A percentile compares a stretch with the other conserved stretches of the same genome.
Evolutionary conservation across 495 filamentous ascomycete genomes (phyloP).

Genomic region (Pseudomonodictys pantanalensis): DNA sequence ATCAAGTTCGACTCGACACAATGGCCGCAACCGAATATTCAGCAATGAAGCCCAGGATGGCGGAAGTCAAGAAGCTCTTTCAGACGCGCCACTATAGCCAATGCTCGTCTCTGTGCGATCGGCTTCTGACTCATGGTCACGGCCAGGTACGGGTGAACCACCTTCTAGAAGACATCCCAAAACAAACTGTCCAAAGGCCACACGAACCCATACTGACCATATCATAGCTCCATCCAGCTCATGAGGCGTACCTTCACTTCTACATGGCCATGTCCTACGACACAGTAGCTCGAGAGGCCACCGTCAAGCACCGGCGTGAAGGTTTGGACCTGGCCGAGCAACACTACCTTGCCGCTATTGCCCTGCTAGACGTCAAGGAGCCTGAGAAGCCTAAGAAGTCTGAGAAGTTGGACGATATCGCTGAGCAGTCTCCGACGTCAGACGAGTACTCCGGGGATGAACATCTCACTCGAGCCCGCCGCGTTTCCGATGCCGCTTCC

Average conservation of each 20-base stretch:
- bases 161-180: neutral
- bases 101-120: conserved; percentile 21
- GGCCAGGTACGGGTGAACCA: conserved; percentile 11
- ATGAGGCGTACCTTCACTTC: conserved; percentile 32
- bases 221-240: conserved; percentile 27
- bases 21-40: neutral
- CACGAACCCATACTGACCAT: neutral
- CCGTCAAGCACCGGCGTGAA: conserved; percentile 8
- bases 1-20: conserved; percentile 6
- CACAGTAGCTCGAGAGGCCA: conserved; percentile 26
- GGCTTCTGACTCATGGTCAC: conserved; percentile 11
- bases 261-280: conserved; percentile 35
- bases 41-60: conserved; percentile 14
- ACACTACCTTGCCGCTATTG: conserved; percentile 29
- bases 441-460: conserved; percentile 14
- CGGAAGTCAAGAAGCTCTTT: conserved; percentile 30
- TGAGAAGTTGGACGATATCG: conserved; percentile 5
- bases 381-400: neutral
- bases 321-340: conserved; percentile 33
- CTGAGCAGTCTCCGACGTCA: conserved; percentile 17
- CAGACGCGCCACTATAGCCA: conserved; percentile 29
- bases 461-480: neutral
- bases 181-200: neutral
- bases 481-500: conserved; percentile 9
- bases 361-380: conserved; percentile 1